These are phyloP conservation scores for Colletotrichum orchidophilum DNA, from an alignment of 2,329 filamentous ascomycete genomes.

Conservation along the genomic window DNA sequence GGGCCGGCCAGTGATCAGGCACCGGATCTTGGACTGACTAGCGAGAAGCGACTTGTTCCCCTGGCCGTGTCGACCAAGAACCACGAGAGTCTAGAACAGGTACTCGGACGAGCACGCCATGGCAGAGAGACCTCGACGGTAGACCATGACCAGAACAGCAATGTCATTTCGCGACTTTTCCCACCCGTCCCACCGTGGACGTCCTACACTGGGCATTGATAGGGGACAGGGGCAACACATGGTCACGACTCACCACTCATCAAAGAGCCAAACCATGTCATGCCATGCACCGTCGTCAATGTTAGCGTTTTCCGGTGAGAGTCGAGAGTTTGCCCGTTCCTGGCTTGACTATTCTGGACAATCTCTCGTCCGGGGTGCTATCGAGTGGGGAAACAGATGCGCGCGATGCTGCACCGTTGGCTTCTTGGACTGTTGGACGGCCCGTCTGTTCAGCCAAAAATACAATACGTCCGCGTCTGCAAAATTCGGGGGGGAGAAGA, in stretches of 20 bases:
- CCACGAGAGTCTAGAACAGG: neutral
- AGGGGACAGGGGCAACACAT: neutral
- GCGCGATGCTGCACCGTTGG: neutral
- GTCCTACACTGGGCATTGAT: neutral
- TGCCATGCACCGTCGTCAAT: conserved; percentile 5
- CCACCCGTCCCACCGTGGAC: conserved; percentile 18
- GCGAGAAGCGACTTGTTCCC: neutral
- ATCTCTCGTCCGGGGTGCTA: neutral
- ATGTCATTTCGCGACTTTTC: conserved; percentile 25
- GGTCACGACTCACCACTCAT: neutral
- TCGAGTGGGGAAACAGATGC: neutral
- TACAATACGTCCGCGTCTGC: conserved; percentile 5
- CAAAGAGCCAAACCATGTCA: neutral
- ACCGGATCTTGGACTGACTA: conserved; percentile 1
- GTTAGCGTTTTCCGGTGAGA: conserved; percentile 10
- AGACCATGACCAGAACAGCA: conserved; percentile 31
- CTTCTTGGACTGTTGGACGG: conserved; percentile 9
- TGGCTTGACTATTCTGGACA: neutral
- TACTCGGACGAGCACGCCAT: neutral
- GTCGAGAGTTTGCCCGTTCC: neutral
- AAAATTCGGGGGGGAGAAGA: conserved; percentile 6
- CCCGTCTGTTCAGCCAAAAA: conserved; percentile 1
- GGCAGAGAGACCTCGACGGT: conserved; percentile 23
- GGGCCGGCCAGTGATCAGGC: neutral
- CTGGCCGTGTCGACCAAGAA: neutral